Conservation (phyloP, 495 filamentous ascomycete species). For the Neurospora cerealis region DNA sequence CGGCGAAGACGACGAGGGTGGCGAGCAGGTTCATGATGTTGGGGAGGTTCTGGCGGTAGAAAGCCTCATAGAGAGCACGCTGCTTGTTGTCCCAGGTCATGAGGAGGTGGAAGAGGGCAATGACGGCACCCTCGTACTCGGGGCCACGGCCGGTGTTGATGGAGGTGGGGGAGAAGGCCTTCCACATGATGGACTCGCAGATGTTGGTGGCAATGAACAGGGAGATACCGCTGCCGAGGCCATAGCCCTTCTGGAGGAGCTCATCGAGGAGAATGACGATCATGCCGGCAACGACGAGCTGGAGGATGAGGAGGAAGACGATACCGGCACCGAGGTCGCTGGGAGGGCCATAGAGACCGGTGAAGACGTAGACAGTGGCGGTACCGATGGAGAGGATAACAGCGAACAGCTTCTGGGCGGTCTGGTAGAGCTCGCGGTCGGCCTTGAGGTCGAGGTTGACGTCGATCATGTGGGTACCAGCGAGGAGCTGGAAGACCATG, state of each 20-base stretch:
- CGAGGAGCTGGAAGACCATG: conserved; percentile 99
- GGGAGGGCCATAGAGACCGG: conserved; percentile 93
- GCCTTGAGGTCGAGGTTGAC: conserved; percentile 99
- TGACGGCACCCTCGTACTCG: conserved; percentile 98
- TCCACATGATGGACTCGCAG: conserved; percentile 99
- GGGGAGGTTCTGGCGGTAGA: conserved; percentile 98
- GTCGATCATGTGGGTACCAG: conserved; percentile 98
- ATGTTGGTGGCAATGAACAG: conserved; percentile 99
- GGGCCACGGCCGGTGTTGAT: conserved; percentile 99
- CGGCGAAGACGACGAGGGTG: conserved; percentile 85
- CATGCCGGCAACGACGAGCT: conserved; percentile 91
- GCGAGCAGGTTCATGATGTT: conserved; percentile 99
- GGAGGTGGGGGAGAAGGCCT: conserved; percentile 97
- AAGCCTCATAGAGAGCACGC: conserved; percentile 91
- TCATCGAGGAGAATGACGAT: conserved; percentile 99
- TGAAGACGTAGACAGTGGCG: conserved; percentile 92
- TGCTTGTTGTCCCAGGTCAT: conserved; percentile 99
- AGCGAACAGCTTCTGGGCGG: conserved; percentile 98
- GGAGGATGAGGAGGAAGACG: conserved; percentile 92
- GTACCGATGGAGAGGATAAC: conserved; percentile 97
- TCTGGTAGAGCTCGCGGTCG: conserved; percentile 99
- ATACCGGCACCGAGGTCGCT: conserved; percentile 95
- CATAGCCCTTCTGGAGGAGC: conserved; percentile 98
- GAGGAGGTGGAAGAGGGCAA: conserved; percentile 95
- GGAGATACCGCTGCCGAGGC: conserved; percentile 95